Percentiles rank a stretch among this genome's conserved stretches.
These are phyloP conservation scores for Saturnispora halmiae DNA, from an alignment of 805 yeast species.

Conservation along the genomic window DNA sequence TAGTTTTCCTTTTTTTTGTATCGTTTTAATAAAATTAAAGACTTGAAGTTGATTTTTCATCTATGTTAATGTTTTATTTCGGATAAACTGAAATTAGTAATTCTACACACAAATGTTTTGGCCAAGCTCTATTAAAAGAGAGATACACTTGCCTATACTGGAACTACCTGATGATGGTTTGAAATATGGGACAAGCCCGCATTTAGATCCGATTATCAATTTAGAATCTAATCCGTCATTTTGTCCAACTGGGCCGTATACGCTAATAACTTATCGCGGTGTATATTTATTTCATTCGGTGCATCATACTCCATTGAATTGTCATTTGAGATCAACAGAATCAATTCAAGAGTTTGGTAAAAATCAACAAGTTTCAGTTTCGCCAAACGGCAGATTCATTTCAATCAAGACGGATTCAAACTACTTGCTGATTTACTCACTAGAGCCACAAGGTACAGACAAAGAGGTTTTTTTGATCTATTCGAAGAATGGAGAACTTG, in stretches of 20 bases:
- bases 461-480: conserved; percentile 27
- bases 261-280: conserved; percentile 30
- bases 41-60: neutral
- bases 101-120: conserved; percentile 30
- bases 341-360: conserved; percentile 41
- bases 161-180: conserved; percentile 14
- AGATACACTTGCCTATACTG: conserved; percentile 23
- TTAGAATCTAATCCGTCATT: neutral
- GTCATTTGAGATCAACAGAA: conserved; percentile 35
- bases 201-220: conserved; percentile 19
- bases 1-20: conserved; percentile 6
- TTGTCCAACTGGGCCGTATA: conserved; percentile 20
- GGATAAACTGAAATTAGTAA: neutral
- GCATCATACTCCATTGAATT: conserved; percentile 40
- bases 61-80: neutral
- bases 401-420: conserved; percentile 34
- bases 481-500: conserved; percentile 22
- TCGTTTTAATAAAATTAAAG: conserved; percentile 3
- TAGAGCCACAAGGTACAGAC: conserved; percentile 22
- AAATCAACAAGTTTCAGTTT: conserved; percentile 32
- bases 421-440: conserved; percentile 36
- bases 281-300: conserved; percentile 32
- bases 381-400: conserved; percentile 30
- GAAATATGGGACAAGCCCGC: conserved; percentile 20
- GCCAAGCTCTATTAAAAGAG: conserved; percentile 24